Base-by-base conservation (phyloP, 148 eudicot species). In the Rheum nobile region DNA sequence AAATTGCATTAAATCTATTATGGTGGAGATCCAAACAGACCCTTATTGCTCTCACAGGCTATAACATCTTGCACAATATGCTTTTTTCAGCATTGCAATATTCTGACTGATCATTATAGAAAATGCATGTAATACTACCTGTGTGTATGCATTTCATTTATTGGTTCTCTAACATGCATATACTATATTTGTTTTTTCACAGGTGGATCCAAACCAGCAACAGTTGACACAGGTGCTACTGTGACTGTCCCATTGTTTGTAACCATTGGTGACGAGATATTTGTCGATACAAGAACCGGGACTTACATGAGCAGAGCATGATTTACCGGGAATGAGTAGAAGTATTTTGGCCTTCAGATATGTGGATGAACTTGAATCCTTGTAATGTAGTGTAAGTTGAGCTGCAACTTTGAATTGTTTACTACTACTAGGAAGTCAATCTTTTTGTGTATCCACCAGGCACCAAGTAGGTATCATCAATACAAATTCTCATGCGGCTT, bases 281-380 rank as follows among this genome's bases (percentile, higher is more conserved):
- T 90, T 80, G 83, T 94, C 41, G 98, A 94, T 80, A 81, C 98
- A 43, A 90, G 97, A 88, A 91, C 90, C 8, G 97, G 98, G 72
- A 91, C 86, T 77, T 91, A 94, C 76, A 84, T 80, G 79, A 86
- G 77, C 78, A 91, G 97, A 31, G 97, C 86, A 35, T 91, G 77
- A 83, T 77, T 61, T 38, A 65, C 24, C 5, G 41, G 22, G 41
- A 32, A 0, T 34, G 8, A 65, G 21, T 14, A 65, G 22, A 32
- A 65, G 39, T 34, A 16, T 65, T 63, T 17, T 65, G 21, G 11
- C 70, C 41, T 65, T 65, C 8, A 1, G 41, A 31, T 65, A 32
- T 34, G 39, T 1, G 41, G 8, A 65, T 34, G 70, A 31, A 65
- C 19, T 65, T 61, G 17, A 31, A 61, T 34, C 41, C n/a, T 65